Conservation (phyloP, 1,284 basidiomycete species). For the Leccinum angustisporum region DNA sequence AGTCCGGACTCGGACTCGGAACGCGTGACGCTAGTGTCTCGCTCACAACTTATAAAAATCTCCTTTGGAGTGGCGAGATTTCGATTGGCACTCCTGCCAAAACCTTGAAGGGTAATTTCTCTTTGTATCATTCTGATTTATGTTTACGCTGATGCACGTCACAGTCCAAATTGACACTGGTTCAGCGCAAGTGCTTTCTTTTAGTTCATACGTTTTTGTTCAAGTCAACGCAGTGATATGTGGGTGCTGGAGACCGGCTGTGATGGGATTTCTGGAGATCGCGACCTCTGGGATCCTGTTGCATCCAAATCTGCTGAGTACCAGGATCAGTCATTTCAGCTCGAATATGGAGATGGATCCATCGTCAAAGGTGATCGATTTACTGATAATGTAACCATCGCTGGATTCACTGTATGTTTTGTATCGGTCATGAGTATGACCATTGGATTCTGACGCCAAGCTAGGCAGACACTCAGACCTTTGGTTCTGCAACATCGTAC, state of each 20-base stretch:
- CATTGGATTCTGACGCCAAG: not conserved
- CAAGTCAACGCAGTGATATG: not conserved
- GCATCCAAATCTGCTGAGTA: not conserved
- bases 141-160: not conserved
- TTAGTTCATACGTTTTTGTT: not conserved
- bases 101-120: not conserved
- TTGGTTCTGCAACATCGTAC: not conserved
- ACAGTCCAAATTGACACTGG: not conserved
- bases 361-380: not conserved
- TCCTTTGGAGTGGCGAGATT: not conserved
- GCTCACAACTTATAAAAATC: not conserved
- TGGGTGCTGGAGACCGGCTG: not conserved
- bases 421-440: not conserved
- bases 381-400: not conserved
- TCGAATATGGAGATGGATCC: not conserved
- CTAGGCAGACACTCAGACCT: not conserved
- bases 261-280: not conserved
- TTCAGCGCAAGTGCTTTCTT: not conserved
- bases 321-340: not conserved
- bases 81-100: not conserved
- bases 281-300: not conserved
- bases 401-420: not conserved
- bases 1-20: not conserved
- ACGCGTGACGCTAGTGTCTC: not conserved
- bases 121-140: not conserved